Conservation (phyloP, 805 yeast species). For the Metschnikowia proteae region DNA sequence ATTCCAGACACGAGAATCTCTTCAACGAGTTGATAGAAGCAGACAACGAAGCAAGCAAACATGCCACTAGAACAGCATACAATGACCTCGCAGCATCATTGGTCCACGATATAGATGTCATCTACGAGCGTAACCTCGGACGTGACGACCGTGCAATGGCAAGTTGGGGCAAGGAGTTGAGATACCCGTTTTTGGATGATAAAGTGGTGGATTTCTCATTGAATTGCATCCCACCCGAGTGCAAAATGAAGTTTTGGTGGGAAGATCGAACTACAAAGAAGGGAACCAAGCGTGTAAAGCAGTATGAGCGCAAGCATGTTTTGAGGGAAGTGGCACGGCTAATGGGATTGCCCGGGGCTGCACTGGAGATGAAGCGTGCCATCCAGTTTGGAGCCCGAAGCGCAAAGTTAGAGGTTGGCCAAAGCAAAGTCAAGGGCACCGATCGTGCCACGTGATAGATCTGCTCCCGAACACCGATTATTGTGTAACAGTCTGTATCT, state of each 20-base stretch:
- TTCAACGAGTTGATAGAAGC: conserved; percentile 30
- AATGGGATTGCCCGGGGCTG: conserved; percentile 52
- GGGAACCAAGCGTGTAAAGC: conserved; percentile 26
- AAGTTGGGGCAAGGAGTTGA: conserved; percentile 81
- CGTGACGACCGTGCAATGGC: conserved; percentile 89
- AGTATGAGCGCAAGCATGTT: conserved; percentile 45
- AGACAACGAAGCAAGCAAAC: conserved; percentile 17
- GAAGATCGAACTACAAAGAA: conserved; percentile 19
- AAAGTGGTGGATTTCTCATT: conserved; percentile 51
- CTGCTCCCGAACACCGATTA: too few species aligned
- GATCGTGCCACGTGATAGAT: conserved; percentile 33
- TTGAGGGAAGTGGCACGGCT: conserved; percentile 58
- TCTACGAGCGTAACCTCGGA: conserved; percentile 78
- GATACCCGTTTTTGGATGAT: conserved; percentile 82
- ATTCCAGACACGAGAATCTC: conserved; percentile 70
- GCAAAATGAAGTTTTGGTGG: conserved; percentile 36
- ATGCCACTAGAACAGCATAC: conserved; percentile 19
- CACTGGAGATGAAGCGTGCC: conserved; percentile 82
- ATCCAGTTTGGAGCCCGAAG: conserved; percentile 95
- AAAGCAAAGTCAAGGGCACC: conserved; percentile 74
- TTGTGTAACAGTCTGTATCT: too few species aligned
- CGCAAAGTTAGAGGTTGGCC: conserved; percentile 86
- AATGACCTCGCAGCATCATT: conserved; percentile 55
- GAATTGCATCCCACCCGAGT: conserved; percentile 45
- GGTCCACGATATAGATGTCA: conserved; percentile 63